phyloP scores from a whole-genome alignment of 2,329 filamentous ascomycete species.

The Chaetothyriales sp. region DNA sequence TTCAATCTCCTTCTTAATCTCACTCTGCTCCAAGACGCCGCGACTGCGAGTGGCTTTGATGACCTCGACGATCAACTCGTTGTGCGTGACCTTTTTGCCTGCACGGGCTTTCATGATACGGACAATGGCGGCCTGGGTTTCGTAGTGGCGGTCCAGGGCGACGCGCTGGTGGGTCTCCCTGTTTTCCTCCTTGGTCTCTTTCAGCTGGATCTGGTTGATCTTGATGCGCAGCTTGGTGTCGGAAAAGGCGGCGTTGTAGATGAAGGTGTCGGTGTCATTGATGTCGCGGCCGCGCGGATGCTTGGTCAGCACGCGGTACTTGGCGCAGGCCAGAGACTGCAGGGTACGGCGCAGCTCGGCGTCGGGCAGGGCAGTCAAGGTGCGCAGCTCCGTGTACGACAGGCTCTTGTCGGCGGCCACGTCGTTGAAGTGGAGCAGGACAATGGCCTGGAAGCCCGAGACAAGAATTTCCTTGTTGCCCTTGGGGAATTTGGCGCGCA shows the following conservation, averaged over 20 bases:
- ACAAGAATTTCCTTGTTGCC: constrained; percentile 80
- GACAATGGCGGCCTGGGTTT: constrained; percentile 94
- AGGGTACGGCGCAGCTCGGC: constrained; percentile 76
- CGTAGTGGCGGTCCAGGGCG: constrained; percentile 77
- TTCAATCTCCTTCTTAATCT: constrained; percentile 97
- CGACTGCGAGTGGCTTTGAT: constrained; percentile 79
- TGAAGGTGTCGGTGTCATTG: constrained; percentile 64
- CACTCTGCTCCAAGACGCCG: constrained; percentile 68
- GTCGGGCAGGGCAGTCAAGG: constrained; percentile 60
- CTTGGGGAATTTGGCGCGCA: constrained; percentile 67
- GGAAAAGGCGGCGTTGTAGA: constrained; percentile 61
- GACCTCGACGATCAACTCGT: constrained; percentile 79
- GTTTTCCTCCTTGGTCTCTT: constrained; percentile 91
- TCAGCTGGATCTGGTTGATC: constrained; percentile 96
- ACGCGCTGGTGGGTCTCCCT: constrained; percentile 86
- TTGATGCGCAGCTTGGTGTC: constrained; percentile 84
- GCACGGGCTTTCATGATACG: constrained; percentile 81
- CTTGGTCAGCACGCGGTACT: constrained; percentile 70
- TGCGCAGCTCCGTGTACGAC: constrained; percentile 60
- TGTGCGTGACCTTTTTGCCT: constrained; percentile 64
- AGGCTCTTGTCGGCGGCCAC: constrained; percentile 49
- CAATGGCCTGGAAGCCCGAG: constrained; percentile 80
- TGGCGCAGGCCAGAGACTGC: constrained; percentile 87
- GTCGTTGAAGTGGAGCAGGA: constrained; percentile 80
- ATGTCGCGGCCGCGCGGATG: constrained; percentile 76